These are phyloP conservation scores for Tetrapisispora phaffii DNA, from an alignment of 805 yeast genomes.

Conservation along the genomic window DNA sequence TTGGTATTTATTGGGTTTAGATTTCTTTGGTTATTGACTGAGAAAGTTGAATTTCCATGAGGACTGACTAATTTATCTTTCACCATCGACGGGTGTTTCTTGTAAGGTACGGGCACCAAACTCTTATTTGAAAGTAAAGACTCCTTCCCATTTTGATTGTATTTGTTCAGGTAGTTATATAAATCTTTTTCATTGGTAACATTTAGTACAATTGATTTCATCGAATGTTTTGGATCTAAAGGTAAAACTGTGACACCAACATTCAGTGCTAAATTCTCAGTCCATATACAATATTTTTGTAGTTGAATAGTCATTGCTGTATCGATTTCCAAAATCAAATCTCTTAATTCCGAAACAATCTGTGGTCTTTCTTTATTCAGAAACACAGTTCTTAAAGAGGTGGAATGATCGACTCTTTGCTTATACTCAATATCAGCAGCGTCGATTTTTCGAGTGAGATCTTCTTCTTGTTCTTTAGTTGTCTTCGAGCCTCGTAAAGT, in stretches of 20 bases:
- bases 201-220: constrained; percentile 66
- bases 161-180: constrained; percentile 52
- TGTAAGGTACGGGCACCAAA: constrained; percentile 60
- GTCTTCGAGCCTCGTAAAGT: constrained; percentile 72
- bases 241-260: constrained; percentile 80
- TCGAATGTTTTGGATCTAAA: constrained; percentile 46
- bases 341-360: constrained; percentile 58
- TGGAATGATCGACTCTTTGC: constrained; percentile 62
- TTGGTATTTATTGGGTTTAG: background rate
- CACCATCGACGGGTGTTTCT: constrained; percentile 55
- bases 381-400: constrained; percentile 64
- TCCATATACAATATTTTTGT: constrained; percentile 79
- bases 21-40: constrained; percentile 1
- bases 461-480: constrained; percentile 81
- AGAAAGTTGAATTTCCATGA: constrained; percentile 1
- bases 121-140: constrained; percentile 29
- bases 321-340: constrained; percentile 76
- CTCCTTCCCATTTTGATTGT: constrained; percentile 29
- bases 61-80: constrained; percentile 5
- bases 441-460: constrained; percentile 67
- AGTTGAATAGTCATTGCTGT: constrained; percentile 82
- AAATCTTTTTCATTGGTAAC: constrained; percentile 79
- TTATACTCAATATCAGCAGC: constrained; percentile 81
- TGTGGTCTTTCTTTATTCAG: constrained; percentile 69
- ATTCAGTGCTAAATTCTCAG: constrained; percentile 74